Evolutionary conservation across 768 basidiomycete species (phyloP), one percentile per base, ranked within the genome.

Genomic region (Mycena rosella): DNA sequence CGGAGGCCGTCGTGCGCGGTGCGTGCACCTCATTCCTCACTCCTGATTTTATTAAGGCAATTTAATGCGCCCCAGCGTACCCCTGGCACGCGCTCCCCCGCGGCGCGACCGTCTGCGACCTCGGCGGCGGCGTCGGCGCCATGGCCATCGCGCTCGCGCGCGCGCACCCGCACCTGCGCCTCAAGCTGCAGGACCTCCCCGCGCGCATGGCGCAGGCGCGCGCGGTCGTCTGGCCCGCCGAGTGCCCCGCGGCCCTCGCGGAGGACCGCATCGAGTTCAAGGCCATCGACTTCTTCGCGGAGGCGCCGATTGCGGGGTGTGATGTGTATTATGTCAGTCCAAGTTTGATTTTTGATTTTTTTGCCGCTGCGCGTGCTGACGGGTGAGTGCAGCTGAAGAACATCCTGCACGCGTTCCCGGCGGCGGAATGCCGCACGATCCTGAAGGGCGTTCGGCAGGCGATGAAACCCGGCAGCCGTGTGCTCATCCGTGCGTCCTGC

Each of bases 311-410:
- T 5, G 54, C 69, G 9, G 78, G 73, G 5, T 82, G 80, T 53
- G 78, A 83, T 57, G 70, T 83, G 18, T 84, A 85, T 71, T 83
- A 81, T 71, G 83, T 84, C 70, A 70, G 80, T 75, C n/a, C n/a
- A n/a, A n/a, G n/a, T n/a, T n/a, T n/a, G n/a, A n/a, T n/a, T n/a
- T n/a, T n/a, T n/a, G n/a, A n/a, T n/a, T n/a, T n/a, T n/a, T n/a
- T n/a, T n/a, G n/a, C n/a, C n/a, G n/a, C n/a, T n/a, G n/a, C n/a
- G n/a, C n/a, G 14, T 40, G 38, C 14, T 13, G 7, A 40, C 11
- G 38, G 17, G 38, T 40, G 9, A 40, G 15, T 36, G 47, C 44
- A 69, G 65, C 7, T 70, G 52, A 70, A 70, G 48, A 70, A 70
- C 32, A 63, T 70, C 15, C 42, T 70, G 42, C 69, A 70, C 17